Evolutionary conservation across 805 yeast genomes (phyloP).

Genomic region (Metschnikowia aberdeeniae): DNA sequence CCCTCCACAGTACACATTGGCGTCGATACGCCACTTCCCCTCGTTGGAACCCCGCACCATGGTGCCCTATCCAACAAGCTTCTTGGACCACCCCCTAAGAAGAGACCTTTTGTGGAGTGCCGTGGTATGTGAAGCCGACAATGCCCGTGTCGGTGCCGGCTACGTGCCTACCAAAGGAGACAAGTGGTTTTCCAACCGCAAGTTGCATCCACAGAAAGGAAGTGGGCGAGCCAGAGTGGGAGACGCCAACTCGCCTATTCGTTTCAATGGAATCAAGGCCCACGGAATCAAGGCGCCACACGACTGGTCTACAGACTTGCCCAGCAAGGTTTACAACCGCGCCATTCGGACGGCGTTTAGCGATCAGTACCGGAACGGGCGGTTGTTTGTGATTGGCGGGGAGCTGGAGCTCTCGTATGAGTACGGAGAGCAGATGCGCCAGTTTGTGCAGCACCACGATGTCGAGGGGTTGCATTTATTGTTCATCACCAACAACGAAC

Average conservation of each 20-base stretch:
- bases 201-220: constrained; percentile 87
- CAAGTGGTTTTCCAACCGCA: constrained; percentile 78
- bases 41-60: constrained; percentile 79
- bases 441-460: constrained; percentile 47
- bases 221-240: constrained; percentile 94
- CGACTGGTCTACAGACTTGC: constrained; percentile 78
- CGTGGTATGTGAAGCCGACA: constrained; percentile 86
- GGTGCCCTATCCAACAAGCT: constrained; percentile 69
- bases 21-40: constrained; percentile 81
- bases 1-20: constrained; percentile 71
- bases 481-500: constrained; percentile 60
- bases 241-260: constrained; percentile 90
- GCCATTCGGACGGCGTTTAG: constrained; percentile 84
- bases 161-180: constrained; percentile 85
- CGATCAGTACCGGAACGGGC: constrained; percentile 73
- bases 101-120: constrained; percentile 94
- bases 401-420: constrained; percentile 35
- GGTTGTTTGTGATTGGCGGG: constrained; percentile 65
- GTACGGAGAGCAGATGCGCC: constrained; percentile 44
- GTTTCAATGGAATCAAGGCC: constrained; percentile 87
- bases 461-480: constrained; percentile 53
- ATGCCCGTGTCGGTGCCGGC: constrained; percentile 82
- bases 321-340: constrained; percentile 62
- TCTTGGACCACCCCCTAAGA: constrained; percentile 73
- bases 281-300: constrained; percentile 87